Conservation (phyloP, 2,329 filamentous ascomycete species). For the Ploettnerulaceae sp. region DNA sequence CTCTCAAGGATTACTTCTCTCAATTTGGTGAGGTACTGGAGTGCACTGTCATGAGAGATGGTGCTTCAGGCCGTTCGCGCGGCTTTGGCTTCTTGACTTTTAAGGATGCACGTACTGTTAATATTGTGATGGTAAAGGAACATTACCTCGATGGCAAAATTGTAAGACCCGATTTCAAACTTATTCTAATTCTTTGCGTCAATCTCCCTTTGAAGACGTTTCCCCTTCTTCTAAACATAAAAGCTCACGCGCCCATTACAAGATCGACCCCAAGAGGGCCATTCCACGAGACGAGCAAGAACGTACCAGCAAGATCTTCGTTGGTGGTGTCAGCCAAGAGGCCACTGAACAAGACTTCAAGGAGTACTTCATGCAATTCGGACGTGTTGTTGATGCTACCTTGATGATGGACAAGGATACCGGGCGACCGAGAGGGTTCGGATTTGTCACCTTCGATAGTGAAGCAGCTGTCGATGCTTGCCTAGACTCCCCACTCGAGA, state of each 20-base stretch:
- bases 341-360: constrained; percentile 95
- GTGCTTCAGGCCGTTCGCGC: constrained; percentile 84
- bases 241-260: constrained; percentile 18
- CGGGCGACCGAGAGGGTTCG: constrained; percentile 90
- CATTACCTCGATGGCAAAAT: constrained; percentile 98
- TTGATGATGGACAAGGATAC: constrained; percentile 99
- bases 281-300: constrained; percentile 98
- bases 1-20: constrained; percentile 92
- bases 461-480: constrained; percentile 93
- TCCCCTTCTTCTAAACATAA: constrained; percentile 29
- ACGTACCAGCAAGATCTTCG: constrained; percentile 97
- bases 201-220: constrained; percentile 13
- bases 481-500: constrained; percentile 77
- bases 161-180: constrained; percentile 52
- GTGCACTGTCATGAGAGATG: constrained; percentile 99
- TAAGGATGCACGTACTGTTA: constrained; percentile 95
- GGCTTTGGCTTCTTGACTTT: constrained; percentile 98
- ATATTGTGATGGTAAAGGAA: constrained; percentile 99
- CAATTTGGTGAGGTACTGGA: constrained; percentile 96
- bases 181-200: constrained; percentile 15
- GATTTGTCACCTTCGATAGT: constrained; percentile 96
- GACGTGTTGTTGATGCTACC: constrained; percentile 91
- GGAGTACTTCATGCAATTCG: constrained; percentile 95
- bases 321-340: constrained; percentile 95
- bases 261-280: constrained; percentile 95